These are phyloP conservation scores for Yamadazyma kitorensis DNA, from an alignment of 805 yeast species.

Conservation along the genomic window DNA sequence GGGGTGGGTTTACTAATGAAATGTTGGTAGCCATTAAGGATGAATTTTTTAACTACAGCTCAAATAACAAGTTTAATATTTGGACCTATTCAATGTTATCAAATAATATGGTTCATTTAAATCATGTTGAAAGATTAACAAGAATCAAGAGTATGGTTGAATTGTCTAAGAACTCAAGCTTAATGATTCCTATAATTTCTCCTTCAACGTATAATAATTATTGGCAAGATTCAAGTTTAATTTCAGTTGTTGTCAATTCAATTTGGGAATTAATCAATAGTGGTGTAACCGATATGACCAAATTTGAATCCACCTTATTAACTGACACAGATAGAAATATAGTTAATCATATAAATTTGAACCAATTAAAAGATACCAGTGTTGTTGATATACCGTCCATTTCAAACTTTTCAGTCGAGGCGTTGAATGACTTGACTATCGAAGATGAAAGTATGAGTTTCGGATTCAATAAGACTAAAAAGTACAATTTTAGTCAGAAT, in stretches of 20 bases:
- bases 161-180: slow-evolving; percentile 46
- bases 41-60: slow-evolving; percentile 52
- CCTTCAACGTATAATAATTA: slow-evolving; percentile 13
- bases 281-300: slow-evolving; percentile 36
- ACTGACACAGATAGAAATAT: slow-evolving; percentile 45
- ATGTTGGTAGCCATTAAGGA: slow-evolving; percentile 59
- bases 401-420: no score
- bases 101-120: not conserved
- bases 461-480: slow-evolving; percentile 10
- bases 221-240: slow-evolving; percentile 22
- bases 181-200: slow-evolving; percentile 52
- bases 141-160: slow-evolving; percentile 47
- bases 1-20: slow-evolving; percentile 74
- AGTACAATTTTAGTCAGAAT: slow-evolving; percentile 7
- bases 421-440: not conserved
- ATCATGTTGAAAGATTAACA: slow-evolving; percentile 22
- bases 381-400: no score
- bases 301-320: slow-evolving; percentile 42
- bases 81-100: slow-evolving; percentile 32
- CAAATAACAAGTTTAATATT: slow-evolving; percentile 30
- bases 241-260: slow-evolving; percentile 27
- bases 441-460: not conserved
- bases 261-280: slow-evolving; percentile 38
- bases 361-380: no score
- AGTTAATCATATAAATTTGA: slow-evolving; percentile 43